Base-by-base conservation (phyloP, 1,284 basidiomycete genomes). In the Fistulina hepatica region DNA sequence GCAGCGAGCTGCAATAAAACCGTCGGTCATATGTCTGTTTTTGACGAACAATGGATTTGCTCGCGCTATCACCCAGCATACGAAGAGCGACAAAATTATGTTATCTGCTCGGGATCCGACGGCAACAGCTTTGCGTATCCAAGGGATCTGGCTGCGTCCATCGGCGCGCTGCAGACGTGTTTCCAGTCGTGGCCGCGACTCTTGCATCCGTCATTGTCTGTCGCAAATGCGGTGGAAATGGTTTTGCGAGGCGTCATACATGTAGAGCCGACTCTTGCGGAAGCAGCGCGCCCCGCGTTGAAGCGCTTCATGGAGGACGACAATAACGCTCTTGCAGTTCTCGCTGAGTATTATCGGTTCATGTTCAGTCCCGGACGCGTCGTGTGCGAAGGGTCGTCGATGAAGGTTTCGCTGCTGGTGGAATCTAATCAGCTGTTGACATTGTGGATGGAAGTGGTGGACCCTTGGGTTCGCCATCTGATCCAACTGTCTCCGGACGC, bases 131-230 rank as follows among this genome's bases (percentile, higher is more conserved):
- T 86, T 5, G 78, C 80, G 1, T 95, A 91, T 53, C 74, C 82
- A 15, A 61, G 65, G 10, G 65, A 71, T 33, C 66, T 76, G 13
- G 61, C 68, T 26, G 67, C 85, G 0, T 75, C 80, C 39, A 75
- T 95, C 49, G 74, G 69, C 39, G 66, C 94, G 21, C 66, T 95
- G 2, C 76, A 81, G 43, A 75, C 81, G 0, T 79, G 85, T 52
- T 84, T 94, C 54, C 80, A 86, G 42, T 72, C 84, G 3, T 86
- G 92, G 77, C 93, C 92, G 0, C 74, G 89, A 6, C 82, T 79
- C 46, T 64, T 93, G 21, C 73, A 80, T 45, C 54, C 56, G 0
- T 65, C 68, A 37, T 60, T 74, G 36, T 57, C 67, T 37, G 57
- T 82, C 37, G 58, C 67, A 5, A 80, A 81, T 34, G 73, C 80